A percentile compares a stretch with the other conserved stretches of the same genome.
Conservation (phyloP, 768 basidiomycete genomes). For the Suillus cothurnatus region DNA sequence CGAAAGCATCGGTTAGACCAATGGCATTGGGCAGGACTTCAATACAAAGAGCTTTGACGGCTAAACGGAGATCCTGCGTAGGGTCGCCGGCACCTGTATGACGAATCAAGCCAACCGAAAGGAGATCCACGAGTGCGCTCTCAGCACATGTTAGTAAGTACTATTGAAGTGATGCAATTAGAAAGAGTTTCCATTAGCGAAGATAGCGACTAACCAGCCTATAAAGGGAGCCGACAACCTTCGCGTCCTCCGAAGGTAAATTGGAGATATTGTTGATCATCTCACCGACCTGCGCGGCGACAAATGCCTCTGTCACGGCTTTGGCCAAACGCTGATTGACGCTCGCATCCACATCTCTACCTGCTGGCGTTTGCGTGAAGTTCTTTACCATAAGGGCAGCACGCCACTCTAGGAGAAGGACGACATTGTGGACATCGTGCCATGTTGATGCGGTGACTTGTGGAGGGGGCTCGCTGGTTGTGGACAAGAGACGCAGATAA, state of each 20-base stretch:
- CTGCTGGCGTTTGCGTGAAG: slow-evolving; percentile 37
- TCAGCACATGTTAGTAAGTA: slow-evolving; percentile 64
- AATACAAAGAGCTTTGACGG: slow-evolving; percentile 50
- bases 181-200: background rate
- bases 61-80: slow-evolving; percentile 49
- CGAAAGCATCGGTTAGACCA: slow-evolving; percentile 72
- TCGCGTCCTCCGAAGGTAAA: slow-evolving; percentile 20
- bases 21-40: slow-evolving; percentile 64
- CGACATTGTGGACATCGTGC: slow-evolving; percentile 41
- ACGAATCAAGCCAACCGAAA: slow-evolving; percentile 53
- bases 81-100: slow-evolving; percentile 38
- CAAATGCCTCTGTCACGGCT: slow-evolving; percentile 70
- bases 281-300: slow-evolving; percentile 55
- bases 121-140: slow-evolving; percentile 55
- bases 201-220: slow-evolving; percentile 28
- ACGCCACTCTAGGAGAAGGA: slow-evolving; percentile 62
- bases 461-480: slow-evolving; percentile 20
- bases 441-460: slow-evolving; percentile 30
- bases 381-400: slow-evolving; percentile 59
- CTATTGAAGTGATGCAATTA: slow-evolving; percentile 34
- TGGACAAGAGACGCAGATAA: slow-evolving; percentile 58
- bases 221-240: slow-evolving; percentile 24
- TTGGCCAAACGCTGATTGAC: slow-evolving; percentile 59
- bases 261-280: slow-evolving; percentile 41
- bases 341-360: slow-evolving; percentile 46